A percentile compares a stretch with the other conserved stretches of the same genome.
These are phyloP conservation scores for Xylaria sp. DNA, from an alignment of 2,329 filamentous ascomycete genomes.

Conservation along the genomic window DNA sequence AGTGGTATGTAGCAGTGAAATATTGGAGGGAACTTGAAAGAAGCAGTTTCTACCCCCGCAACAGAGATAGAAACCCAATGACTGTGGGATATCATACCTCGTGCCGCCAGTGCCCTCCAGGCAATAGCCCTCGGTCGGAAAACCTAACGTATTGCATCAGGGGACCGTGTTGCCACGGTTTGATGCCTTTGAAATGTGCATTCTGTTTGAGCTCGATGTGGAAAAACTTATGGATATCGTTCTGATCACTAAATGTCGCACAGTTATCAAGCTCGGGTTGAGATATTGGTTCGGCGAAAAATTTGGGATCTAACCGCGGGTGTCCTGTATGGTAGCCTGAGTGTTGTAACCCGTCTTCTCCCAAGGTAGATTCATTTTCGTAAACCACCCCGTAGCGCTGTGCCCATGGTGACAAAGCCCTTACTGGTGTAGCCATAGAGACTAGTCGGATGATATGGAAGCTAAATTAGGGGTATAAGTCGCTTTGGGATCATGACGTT, in stretches of 20 bases:
- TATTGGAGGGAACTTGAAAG: neutral
- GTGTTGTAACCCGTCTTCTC: neutral
- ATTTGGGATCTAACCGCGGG: conserved; percentile 8
- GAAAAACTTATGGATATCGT: neutral
- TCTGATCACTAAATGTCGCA: neutral
- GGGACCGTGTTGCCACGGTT: neutral
- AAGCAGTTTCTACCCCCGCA: neutral
- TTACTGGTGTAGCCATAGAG: neutral
- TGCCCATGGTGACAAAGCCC: conserved; percentile 20
- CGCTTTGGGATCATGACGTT: too few relatives aligned
- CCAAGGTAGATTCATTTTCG: neutral
- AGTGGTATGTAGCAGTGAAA: neutral
- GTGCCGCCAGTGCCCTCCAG: conserved; percentile 7
- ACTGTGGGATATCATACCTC: neutral
- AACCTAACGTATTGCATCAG: conserved; percentile 15
- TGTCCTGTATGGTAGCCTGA: neutral
- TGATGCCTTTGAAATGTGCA: neutral
- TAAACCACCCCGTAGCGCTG: neutral
- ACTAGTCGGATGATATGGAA: neutral
- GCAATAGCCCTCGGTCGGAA: conserved; percentile 6
- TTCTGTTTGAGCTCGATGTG: neutral
- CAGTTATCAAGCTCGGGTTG: neutral
- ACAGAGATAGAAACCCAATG: neutral
- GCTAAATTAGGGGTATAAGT: neutral
- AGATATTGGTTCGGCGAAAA: neutral